These are phyloP conservation scores for Phylloboletellus chloephorus DNA, from an alignment of 1,284 basidiomycete genomes.

Conservation along the genomic window DNA sequence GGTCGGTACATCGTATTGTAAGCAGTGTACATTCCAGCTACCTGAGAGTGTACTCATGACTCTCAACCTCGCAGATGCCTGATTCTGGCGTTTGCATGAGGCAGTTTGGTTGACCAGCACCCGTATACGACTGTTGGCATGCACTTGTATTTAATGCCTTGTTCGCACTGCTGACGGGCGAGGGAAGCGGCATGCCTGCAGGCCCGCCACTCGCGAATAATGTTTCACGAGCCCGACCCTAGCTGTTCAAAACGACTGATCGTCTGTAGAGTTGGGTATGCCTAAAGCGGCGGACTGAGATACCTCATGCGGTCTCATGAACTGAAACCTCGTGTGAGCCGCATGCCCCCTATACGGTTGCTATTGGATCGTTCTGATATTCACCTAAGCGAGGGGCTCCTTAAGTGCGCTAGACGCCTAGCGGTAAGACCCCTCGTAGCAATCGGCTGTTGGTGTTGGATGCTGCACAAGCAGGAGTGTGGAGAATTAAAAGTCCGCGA, in stretches of 20 bases:
- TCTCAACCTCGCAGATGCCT: conserved; percentile 20
- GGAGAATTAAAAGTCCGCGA: conserved; percentile 27
- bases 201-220: no score
- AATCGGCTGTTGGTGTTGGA: no score
- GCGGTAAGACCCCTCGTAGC: no score
- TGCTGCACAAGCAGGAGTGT: no score
- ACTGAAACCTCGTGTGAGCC: conserved; percentile 26
- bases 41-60: conserved; percentile 11
- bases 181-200: not conserved
- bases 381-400: conserved; percentile 9
- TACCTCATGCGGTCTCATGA: no score
- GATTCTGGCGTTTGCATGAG: conserved; percentile 9
- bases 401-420: not conserved
- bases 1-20: conserved; percentile 88
- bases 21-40: conserved; percentile 25
- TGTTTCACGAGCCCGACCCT: no score
- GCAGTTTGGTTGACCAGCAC: not conserved
- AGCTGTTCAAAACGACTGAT: no score
- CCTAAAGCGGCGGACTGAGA: no score
- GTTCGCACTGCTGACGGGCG: not conserved
- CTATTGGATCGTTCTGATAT: conserved; percentile 9
- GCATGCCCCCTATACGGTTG: conserved; percentile 19
- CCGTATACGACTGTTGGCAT: conserved; percentile 3
- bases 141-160: conserved; percentile 1
- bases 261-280: no score